These are phyloP conservation scores for Lindgomyces ingoldianus DNA, from an alignment of 495 filamentous ascomycete genomes.

Conservation along the genomic window DNA sequence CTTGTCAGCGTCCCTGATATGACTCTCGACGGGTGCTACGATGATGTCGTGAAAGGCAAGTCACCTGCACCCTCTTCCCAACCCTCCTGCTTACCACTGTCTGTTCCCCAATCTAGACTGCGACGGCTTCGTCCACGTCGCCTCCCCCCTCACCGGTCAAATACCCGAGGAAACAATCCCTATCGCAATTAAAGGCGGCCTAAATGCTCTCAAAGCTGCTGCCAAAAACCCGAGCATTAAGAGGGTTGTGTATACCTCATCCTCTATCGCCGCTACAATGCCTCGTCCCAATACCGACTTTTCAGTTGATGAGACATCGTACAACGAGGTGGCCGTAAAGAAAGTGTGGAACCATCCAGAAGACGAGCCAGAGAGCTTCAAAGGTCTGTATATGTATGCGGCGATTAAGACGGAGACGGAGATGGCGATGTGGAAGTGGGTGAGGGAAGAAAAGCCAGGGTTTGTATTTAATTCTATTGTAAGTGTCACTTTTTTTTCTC, in stretches of 20 bases:
- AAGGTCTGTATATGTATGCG: conserved; percentile 48
- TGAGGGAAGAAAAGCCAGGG: conserved; percentile 50
- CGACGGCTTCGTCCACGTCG: conserved; percentile 28
- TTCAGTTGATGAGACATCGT: conserved; percentile 8
- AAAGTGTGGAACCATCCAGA: conserved; percentile 16
- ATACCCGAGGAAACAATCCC: conserved; percentile 23
- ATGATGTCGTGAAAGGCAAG: conserved; percentile 29
- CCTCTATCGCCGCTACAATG: conserved; percentile 20
- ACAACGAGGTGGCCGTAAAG: conserved; percentile 20
- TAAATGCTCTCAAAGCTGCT: conserved; percentile 32
- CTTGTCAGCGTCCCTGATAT: conserved; percentile 29
- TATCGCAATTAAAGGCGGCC: conserved; percentile 8
- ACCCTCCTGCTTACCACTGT: background rate
- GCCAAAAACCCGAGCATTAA: conserved; percentile 29
- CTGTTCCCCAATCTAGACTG: background rate
- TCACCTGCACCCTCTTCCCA: background rate
- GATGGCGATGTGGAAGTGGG: conserved; percentile 55
- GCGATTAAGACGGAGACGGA: conserved; percentile 60
- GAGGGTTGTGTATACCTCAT: conserved; percentile 32
- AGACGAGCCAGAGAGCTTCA: conserved; percentile 11
- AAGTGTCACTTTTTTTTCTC: background rate
- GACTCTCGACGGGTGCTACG: conserved; percentile 22
- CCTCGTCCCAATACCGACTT: background rate
- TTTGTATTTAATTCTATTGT: conserved; percentile 55
- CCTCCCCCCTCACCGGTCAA: conserved; percentile 17